Percentiles rank a stretch among this genome's conserved stretches.
Evolutionary conservation across 441 rosid species (phyloP).

Genomic region (Mallotus japonicus): DNA sequence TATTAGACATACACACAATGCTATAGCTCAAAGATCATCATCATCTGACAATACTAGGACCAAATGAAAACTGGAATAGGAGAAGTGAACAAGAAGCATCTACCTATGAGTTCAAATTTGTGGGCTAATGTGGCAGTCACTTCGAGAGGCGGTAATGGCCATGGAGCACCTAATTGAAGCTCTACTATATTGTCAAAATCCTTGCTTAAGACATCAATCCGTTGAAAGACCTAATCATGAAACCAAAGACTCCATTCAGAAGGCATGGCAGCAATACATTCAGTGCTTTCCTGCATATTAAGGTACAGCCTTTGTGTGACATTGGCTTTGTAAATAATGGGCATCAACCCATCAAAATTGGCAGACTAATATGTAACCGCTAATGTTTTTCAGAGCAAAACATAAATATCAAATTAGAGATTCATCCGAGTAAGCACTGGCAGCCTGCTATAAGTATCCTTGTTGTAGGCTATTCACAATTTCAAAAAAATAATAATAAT

Average conservation of each 20-base stretch:
- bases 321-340: background rate
- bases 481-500: background rate
- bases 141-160: slow-evolving; percentile 83
- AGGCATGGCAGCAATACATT: background rate
- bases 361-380: background rate
- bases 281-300: background rate
- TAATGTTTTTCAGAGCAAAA: background rate
- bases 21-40: background rate
- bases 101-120: slow-evolving; percentile 84
- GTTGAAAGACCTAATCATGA: slow-evolving; percentile 68
- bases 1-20: background rate
- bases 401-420: background rate
- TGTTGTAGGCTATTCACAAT: background rate
- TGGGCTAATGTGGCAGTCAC: slow-evolving; percentile 82
- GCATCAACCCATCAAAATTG: background rate
- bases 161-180: slow-evolving; percentile 82
- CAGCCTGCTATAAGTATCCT: background rate
- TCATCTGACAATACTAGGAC: background rate
- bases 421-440: background rate
- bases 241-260: slow-evolving; percentile 10
- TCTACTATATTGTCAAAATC: slow-evolving; percentile 90
- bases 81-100: slow-evolving; percentile 17
- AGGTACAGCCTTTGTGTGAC: too few relatives aligned
- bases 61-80: background rate
- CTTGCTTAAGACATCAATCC: slow-evolving; percentile 76